phyloP scores from a whole-genome alignment of 73 alveolate genomes.

The Paramecium primaurelia region DNA sequence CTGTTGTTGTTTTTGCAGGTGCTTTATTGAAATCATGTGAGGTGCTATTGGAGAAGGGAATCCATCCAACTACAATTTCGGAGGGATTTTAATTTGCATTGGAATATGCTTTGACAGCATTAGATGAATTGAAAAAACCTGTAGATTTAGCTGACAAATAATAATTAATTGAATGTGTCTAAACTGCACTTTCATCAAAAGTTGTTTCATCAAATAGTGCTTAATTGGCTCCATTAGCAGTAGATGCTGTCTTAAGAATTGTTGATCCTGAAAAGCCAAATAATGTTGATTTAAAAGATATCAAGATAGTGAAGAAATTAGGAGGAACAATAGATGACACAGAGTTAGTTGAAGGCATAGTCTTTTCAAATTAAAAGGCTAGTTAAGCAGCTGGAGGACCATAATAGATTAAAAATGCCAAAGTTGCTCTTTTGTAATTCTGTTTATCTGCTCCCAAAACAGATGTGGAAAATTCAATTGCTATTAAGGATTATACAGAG shows the following conservation, averaged over 20 bases:
- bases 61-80: conserved; percentile 96
- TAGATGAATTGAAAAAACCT: conserved; percentile 78
- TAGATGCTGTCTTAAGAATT: conserved; percentile 94
- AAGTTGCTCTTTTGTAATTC: conserved; percentile 98
- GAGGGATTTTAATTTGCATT: conserved; percentile 92
- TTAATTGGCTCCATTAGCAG: conserved; percentile 98
- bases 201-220: conserved; percentile 95
- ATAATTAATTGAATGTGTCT: conserved; percentile 90
- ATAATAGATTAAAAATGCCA: conserved; percentile 89
- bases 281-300: conserved; percentile 97
- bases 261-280: conserved; percentile 79
- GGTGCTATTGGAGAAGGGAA: conserved; percentile 93
- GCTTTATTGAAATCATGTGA: conserved; percentile 95
- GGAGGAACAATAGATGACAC: conserved; percentile 99
- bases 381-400: conserved; percentile 99
- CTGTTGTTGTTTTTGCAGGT: conserved; percentile 99
- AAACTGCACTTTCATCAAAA: conserved; percentile 96
- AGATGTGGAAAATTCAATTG: conserved; percentile 96
- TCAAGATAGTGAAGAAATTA: conserved; percentile 91
- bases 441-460: conserved; percentile 99
- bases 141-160: conserved; percentile 94
- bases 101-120: conserved; percentile 82
- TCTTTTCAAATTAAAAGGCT: conserved; percentile 91
- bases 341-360: conserved; percentile 97
- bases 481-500: conserved; percentile 89